phyloP scores from a whole-genome alignment of 2,329 filamentous ascomycete species.

The Diplodia seriata region DNA sequence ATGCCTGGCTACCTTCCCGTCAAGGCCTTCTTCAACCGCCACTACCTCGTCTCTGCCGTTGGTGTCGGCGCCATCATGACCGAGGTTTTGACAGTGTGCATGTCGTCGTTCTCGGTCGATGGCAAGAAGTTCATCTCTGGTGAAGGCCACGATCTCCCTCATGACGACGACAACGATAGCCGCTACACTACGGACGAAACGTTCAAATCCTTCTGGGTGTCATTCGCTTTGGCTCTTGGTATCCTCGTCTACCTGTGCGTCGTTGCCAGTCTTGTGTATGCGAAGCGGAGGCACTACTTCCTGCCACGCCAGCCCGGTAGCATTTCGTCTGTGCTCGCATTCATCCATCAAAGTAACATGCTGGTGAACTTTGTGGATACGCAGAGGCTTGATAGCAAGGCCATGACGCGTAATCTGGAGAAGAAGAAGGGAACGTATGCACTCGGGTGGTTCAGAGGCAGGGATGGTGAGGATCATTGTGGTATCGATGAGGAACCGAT shows the following conservation, averaged over 20 bases:
- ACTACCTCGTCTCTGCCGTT: slow-evolving; percentile 71
- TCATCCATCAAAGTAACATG: slow-evolving; percentile 83
- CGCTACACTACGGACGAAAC: slow-evolving; percentile 52
- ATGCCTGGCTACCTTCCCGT: slow-evolving; percentile 71
- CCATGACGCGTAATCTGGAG: slow-evolving; percentile 69
- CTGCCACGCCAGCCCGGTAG: slow-evolving; percentile 79
- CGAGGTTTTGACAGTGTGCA: slow-evolving; percentile 74
- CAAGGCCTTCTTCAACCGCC: slow-evolving; percentile 67
- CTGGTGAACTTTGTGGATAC: slow-evolving; percentile 76
- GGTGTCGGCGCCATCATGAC: slow-evolving; percentile 74
- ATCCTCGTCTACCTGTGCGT: slow-evolving; percentile 71
- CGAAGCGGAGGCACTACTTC: slow-evolving; percentile 71
- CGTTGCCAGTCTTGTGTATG: slow-evolving; percentile 66
- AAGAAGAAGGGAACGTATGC: slow-evolving; percentile 70
- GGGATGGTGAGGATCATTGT: slow-evolving; percentile 76
- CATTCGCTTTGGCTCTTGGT: slow-evolving; percentile 65
- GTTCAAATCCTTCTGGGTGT: slow-evolving; percentile 69
- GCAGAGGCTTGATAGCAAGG: slow-evolving; percentile 64
- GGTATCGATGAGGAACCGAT: slow-evolving; percentile 81
- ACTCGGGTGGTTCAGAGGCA: slow-evolving; percentile 76
- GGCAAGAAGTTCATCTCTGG: slow-evolving; percentile 64
- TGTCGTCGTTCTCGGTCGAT: slow-evolving; percentile 70
- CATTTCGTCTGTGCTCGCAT: slow-evolving; percentile 76
- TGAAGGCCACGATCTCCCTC: slow-evolving; percentile 35
- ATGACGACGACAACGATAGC: slow-evolving; percentile 34